A percentile compares a stretch with the other conserved stretches of the same genome.
phyloP scores from a whole-genome alignment of 2,329 filamentous ascomycete species.

The Trichophaea hybrida region DNA sequence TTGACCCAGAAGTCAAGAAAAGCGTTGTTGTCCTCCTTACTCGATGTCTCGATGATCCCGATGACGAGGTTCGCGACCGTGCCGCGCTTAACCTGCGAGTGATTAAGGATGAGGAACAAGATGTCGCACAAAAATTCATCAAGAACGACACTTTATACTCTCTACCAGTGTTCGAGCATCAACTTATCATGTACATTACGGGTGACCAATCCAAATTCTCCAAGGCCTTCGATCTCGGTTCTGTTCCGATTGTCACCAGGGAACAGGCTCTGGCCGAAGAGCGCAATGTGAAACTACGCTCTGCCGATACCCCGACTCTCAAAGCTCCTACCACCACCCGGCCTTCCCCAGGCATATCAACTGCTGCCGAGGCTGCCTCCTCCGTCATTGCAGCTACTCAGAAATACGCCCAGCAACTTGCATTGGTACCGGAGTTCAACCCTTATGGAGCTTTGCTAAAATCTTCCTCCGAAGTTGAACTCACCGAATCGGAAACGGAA shows the following conservation, averaged over 20 bases:
- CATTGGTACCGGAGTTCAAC: slow-evolving; percentile 67
- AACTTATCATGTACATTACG: slow-evolving; percentile 94
- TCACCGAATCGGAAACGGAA: slow-evolving; percentile 94
- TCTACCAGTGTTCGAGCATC: slow-evolving; percentile 85
- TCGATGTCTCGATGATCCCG: slow-evolving; percentile 86
- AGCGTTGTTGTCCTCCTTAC: slow-evolving; percentile 87
- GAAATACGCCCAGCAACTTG: slow-evolving; percentile 73
- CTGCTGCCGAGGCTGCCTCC: slow-evolving; percentile 59
- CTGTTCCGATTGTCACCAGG: slow-evolving; percentile 82
- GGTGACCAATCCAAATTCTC: slow-evolving; percentile 77
- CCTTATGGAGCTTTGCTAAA: slow-evolving; percentile 84
- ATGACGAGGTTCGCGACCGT: slow-evolving; percentile 93
- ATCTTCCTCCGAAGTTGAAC: slow-evolving; percentile 69
- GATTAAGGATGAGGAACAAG: slow-evolving; percentile 74
- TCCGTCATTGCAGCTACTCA: slow-evolving; percentile 67
- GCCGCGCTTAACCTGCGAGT: slow-evolving; percentile 82
- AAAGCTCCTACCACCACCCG: slow-evolving; percentile 60
- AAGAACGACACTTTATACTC: slow-evolving; percentile 97
- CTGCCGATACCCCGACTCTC: slow-evolving; percentile 76
- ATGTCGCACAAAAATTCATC: slow-evolving; percentile 73
- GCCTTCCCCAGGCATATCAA: slow-evolving; percentile 40
- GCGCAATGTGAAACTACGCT: slow-evolving; percentile 81
- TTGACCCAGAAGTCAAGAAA: slow-evolving; percentile 77
- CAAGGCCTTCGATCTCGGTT: slow-evolving; percentile 74
- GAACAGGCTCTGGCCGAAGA: slow-evolving; percentile 95